Evolutionary conservation across 2,329 filamentous ascomycete genomes (phyloP).

Genomic region (Trichoderma citrinoviride): DNA sequence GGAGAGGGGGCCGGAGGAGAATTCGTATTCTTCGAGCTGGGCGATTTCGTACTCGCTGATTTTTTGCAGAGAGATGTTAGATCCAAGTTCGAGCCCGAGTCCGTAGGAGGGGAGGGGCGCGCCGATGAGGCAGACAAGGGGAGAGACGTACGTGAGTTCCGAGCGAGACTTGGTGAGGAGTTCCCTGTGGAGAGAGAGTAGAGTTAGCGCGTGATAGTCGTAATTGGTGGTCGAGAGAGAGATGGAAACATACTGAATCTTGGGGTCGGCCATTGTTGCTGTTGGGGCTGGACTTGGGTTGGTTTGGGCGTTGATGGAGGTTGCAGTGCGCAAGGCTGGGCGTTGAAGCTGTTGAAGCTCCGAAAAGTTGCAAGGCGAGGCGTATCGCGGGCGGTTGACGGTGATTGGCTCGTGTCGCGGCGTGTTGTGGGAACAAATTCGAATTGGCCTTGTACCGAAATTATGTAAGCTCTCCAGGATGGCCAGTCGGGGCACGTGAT

Average conservation of each 20-base stretch:
- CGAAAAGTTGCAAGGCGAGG: slow-evolving; percentile 32
- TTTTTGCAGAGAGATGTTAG: slow-evolving; percentile 19
- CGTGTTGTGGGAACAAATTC: neutral
- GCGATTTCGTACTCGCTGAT: slow-evolving; percentile 84
- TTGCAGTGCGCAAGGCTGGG: slow-evolving; percentile 37
- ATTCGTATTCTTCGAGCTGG: slow-evolving; percentile 61
- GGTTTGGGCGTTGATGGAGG: slow-evolving; percentile 17
- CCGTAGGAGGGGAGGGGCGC: slow-evolving; percentile 19
- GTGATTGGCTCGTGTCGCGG: slow-evolving; percentile 31
- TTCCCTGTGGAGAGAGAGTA: slow-evolving; percentile 56
- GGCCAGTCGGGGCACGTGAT: slow-evolving; percentile 14
- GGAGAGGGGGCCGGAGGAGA: slow-evolving; percentile 61
- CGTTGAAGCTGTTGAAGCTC: slow-evolving; percentile 29
- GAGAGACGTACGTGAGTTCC: slow-evolving; percentile 79
- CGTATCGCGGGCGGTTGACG: slow-evolving; percentile 14
- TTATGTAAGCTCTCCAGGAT: neutral
- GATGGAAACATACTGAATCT: slow-evolving; percentile 62
- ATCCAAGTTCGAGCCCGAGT: no score
- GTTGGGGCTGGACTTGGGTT: slow-evolving; percentile 22
- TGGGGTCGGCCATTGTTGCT: slow-evolving; percentile 60
- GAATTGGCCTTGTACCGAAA: neutral
- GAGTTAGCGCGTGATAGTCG: neutral
- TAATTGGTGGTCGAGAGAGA: no score
- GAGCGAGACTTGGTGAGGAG: slow-evolving; percentile 83
- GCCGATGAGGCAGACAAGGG: slow-evolving; percentile 15